Base-by-base conservation (phyloP, 1,284 basidiomycete species). In the Ceratorhiza oryzae-sativae region DNA sequence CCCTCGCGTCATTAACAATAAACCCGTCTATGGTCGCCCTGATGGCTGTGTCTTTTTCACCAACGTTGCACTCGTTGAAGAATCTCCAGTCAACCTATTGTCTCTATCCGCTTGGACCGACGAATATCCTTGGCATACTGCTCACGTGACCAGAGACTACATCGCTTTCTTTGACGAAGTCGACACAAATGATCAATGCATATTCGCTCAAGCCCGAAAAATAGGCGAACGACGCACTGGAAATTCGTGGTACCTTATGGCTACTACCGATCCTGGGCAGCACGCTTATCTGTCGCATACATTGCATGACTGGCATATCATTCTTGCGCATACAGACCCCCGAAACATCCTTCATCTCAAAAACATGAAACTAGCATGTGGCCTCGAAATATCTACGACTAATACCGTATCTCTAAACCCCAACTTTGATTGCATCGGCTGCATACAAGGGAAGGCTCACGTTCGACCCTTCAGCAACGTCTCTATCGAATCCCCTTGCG, bases 71-170 rank as follows among this genome's bases (percentile, higher is more conserved):
- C 48, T 53, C 15, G 62, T 65, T 12, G 42, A 46, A 23, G 20
- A 65, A 1, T 65, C 48, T 10, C 62, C 62, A 2, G 62, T 65
- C 12, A 65, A 65, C 48, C 32, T 65, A 3, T 6, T 65, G 10
- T 65, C 62, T 0, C 18, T 65, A 25, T 65, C 62, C n/a, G 27
- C 46, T 2, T 65, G 62, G 62, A 51, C 62, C 23, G 48, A 65
- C n/a, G 30, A 53, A 13, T 65, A 48, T 32, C 48, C 48, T 1
- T 1, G 20, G 27, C 45, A 65, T 23, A 53, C 32, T 6, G 15
- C 30, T 1, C 18, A 39, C 4, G 49, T 67, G 6, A 3, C 20
- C 20, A 27, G 30, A 9, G 15, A 34, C 30, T 34, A 10, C 5
- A 55, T 55, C 10, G 15, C 51, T 30, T 55, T 55, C 51, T 55